A percentile compares a stretch with the other conserved stretches of the same genome.
Evolutionary conservation across 805 yeast genomes (phyloP).

Genomic region (Myxozyma udenii): DNA sequence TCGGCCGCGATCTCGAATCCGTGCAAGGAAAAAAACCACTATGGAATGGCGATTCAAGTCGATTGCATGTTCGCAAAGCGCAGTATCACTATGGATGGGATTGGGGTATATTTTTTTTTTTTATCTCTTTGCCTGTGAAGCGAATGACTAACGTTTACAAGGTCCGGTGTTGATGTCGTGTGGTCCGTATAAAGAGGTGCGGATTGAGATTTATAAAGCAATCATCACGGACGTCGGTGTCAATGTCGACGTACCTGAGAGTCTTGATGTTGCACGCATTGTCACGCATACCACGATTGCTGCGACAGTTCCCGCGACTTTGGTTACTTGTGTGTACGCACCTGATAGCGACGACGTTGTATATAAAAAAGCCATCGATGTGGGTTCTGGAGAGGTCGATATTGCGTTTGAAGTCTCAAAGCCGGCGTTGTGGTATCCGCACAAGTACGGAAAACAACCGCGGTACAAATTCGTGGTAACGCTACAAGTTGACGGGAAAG

Average conservation of each 20-base stretch:
- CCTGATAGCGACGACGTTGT: not conserved
- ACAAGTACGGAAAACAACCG: constrained; percentile 41
- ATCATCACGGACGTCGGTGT: constrained; percentile 31
- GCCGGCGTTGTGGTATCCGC: constrained; percentile 46
- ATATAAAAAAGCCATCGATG: not conserved
- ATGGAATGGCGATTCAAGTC: constrained; percentile 46
- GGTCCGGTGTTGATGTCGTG: constrained; percentile 43
- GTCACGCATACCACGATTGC: not conserved
- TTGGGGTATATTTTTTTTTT: constrained; percentile 43
- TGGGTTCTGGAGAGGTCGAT: not conserved
- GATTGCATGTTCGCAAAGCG: constrained; percentile 50
- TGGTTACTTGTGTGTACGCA: not conserved
- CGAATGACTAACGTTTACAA: not conserved
- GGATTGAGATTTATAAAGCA: constrained; percentile 33
- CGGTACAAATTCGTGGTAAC: constrained; percentile 35
- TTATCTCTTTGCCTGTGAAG: constrained; percentile 26
- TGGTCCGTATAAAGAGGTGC: constrained; percentile 46
- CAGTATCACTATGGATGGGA: constrained; percentile 60
- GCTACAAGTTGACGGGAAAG: not conserved
- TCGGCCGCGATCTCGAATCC: constrained; percentile 40
- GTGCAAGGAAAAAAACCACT: constrained; percentile 36
- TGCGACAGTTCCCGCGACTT: not conserved
- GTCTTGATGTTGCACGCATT: constrained; percentile 5
- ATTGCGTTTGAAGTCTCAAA: constrained; percentile 25
- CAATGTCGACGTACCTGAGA: constrained; percentile 14